These are phyloP conservation scores for Lathyrus oleraceus DNA, from an alignment of 306 rosid genomes.

Conservation along the genomic window DNA sequence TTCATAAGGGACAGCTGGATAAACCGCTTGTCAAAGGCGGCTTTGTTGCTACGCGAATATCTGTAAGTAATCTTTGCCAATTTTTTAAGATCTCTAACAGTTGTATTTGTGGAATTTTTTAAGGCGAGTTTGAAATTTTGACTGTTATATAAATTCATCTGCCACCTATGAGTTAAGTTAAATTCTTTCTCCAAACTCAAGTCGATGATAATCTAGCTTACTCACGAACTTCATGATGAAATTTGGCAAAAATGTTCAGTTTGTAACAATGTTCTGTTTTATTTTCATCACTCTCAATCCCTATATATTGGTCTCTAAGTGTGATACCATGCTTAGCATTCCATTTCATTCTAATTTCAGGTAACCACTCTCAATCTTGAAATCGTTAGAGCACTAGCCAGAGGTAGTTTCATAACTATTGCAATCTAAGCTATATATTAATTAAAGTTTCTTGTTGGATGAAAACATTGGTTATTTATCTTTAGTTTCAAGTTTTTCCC, in stretches of 20 bases:
- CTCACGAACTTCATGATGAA: conserved; percentile 6
- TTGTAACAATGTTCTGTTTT: not conserved
- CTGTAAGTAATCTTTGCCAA: conserved; percentile 54
- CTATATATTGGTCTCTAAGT: too few species aligned
- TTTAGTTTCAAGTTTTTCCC: conserved; percentile 34
- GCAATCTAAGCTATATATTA: too few species aligned
- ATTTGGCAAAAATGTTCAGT: not conserved
- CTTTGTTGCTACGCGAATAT: conserved; percentile 92
- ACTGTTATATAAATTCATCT: conserved; percentile 11
- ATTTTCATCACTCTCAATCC: not conserved
- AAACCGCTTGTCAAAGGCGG: conserved; percentile 91
- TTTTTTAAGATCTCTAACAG: not conserved
- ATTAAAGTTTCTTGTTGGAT: not conserved
- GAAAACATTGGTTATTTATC: conserved; percentile 8
- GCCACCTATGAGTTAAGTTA: not conserved
- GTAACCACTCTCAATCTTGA: conserved; percentile 88
- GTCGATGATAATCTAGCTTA: conserved; percentile 14
- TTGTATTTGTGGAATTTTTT: conserved; percentile 11
- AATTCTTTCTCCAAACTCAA: conserved; percentile 2
- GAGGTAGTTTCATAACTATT: conserved; percentile 54
- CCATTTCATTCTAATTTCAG: conserved; percentile 52
- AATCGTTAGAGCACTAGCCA: conserved; percentile 89
- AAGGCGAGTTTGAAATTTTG: not conserved
- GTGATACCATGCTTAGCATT: conserved; percentile 19
- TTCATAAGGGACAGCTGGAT: conserved; percentile 81